These are phyloP conservation scores for Candida sanyiensis DNA, from an alignment of 805 yeast species.

Conservation along the genomic window DNA sequence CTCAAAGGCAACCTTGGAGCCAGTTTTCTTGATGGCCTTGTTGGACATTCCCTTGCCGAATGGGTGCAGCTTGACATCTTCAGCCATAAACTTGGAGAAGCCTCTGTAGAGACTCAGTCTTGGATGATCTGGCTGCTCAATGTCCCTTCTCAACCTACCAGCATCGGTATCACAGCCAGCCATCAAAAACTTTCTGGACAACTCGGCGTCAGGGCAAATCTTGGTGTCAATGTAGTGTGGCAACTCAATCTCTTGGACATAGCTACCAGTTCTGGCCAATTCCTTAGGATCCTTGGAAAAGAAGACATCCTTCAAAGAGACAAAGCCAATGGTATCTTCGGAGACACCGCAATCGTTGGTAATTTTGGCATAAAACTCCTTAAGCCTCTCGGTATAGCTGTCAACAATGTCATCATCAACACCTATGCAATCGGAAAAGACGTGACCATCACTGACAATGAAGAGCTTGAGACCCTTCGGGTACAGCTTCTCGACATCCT, in stretches of 20 bases:
- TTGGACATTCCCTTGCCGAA: slow-evolving; percentile 35
- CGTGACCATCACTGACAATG: slow-evolving; percentile 63
- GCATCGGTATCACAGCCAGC: slow-evolving; percentile 47
- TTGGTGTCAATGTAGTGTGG: slow-evolving; percentile 35
- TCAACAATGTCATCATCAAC: slow-evolving; percentile 53
- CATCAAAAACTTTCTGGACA: slow-evolving; percentile 37
- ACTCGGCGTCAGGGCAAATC: slow-evolving; percentile 33
- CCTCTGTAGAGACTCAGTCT: slow-evolving; percentile 50
- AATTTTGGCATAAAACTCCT: slow-evolving; percentile 35
- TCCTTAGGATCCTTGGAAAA: slow-evolving; percentile 24
- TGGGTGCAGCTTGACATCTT: slow-evolving; percentile 44
- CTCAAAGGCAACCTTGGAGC: slow-evolving; percentile 52
- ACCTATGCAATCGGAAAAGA: slow-evolving; percentile 58
- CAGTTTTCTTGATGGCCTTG: slow-evolving; percentile 40
- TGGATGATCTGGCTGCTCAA: slow-evolving; percentile 49
- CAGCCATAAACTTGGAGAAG: slow-evolving; percentile 53
- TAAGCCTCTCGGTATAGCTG: slow-evolving; percentile 39
- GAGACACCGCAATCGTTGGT: slow-evolving; percentile 24
- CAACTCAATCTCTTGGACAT: slow-evolving; percentile 28
- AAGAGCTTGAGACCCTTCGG: slow-evolving; percentile 50
- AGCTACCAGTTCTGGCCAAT: slow-evolving; percentile 25
- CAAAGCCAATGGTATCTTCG: slow-evolving; percentile 33
- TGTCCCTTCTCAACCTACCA: slow-evolving; percentile 60
- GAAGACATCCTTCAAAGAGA: slow-evolving; percentile 37
- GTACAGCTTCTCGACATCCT: slow-evolving; percentile 34